A percentile compares a stretch with the other conserved stretches of the same genome.
phyloP scores from a whole-genome alignment of 73 alveolate species.

The Paramecium sexaurelia region DNA sequence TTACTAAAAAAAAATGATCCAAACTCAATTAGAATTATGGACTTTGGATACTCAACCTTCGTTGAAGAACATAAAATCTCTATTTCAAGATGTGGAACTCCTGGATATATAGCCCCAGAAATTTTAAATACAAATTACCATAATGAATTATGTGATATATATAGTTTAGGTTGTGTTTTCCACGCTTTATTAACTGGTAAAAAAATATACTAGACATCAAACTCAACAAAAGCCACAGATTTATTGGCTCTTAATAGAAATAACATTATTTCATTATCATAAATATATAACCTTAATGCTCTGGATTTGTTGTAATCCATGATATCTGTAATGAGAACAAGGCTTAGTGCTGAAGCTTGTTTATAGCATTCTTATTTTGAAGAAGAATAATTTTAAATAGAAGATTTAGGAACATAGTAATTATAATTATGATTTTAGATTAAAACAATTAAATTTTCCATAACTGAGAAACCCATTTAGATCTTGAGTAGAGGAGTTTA shows the following conservation, averaged over 20 bases:
- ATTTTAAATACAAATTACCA: neutral
- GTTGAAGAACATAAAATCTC: neutral
- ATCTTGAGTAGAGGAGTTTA: neutral
- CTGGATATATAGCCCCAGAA: conserved; percentile 55
- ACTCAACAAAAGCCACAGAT: neutral
- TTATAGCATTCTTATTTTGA: neutral
- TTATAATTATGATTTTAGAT: neutral
- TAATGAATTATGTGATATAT: conserved; percentile 26
- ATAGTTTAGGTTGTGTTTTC: neutral
- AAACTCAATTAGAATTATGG: neutral
- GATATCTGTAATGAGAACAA: neutral
- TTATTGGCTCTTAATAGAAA: neutral
- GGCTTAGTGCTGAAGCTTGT: neutral
- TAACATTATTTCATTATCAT: neutral
- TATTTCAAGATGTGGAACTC: conserved; percentile 25
- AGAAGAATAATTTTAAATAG: neutral
- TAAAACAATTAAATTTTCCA: neutral
- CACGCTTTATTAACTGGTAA: conserved; percentile 3
- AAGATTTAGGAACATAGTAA: neutral
- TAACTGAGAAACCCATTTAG: neutral
- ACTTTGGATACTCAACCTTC: neutral
- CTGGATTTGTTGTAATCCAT: neutral
- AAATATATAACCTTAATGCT: neutral
- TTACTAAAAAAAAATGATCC: neutral
- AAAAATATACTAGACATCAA: neutral